Percentiles rank a stretch among this genome's conserved stretches.
Evolutionary conservation across 495 filamentous ascomycete species (phyloP).

Genomic region (Rhypophila decipiens): DNA sequence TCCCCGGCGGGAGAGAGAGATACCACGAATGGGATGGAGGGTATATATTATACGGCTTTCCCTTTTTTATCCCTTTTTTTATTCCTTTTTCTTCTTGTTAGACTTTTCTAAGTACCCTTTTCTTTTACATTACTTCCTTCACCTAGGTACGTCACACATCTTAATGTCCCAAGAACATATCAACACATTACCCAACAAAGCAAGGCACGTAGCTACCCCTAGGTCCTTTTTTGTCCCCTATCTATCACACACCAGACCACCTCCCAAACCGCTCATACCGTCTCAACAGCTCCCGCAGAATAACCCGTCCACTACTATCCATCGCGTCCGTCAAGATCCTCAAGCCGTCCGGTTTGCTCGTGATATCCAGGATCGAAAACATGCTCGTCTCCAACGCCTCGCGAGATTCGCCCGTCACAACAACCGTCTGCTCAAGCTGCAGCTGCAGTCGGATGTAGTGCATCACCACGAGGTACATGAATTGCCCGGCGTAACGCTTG

Average conservation of each 20-base stretch:
- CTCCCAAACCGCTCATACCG: slow-evolving; percentile 64
- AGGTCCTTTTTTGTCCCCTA: background rate
- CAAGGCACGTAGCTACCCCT: background rate
- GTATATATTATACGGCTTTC: no score
- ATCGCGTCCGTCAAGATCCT: slow-evolving; percentile 61
- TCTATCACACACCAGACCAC: slow-evolving; percentile 58
- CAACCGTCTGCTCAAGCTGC: slow-evolving; percentile 30
- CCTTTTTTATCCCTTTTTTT: no score
- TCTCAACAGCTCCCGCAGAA: slow-evolving; percentile 67
- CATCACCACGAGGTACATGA: slow-evolving; percentile 66
- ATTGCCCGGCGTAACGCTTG: slow-evolving; percentile 65
- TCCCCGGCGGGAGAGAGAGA: no score
- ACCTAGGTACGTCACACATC: background rate
- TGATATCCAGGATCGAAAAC: slow-evolving; percentile 64
- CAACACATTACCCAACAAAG: no score
- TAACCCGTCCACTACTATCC: slow-evolving; percentile 59
- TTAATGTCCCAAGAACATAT: no score
- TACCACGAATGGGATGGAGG: no score
- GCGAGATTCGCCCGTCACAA: slow-evolving; percentile 49
- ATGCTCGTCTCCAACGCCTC: slow-evolving; percentile 65
- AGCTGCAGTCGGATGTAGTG: slow-evolving; percentile 66
- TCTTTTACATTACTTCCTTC: background rate
- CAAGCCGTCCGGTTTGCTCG: slow-evolving; percentile 52
- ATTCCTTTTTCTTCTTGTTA: no score
- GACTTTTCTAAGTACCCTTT: background rate